phyloP scores from a whole-genome alignment of 768 basidiomycete genomes.

The Tulasnella sp. region DNA sequence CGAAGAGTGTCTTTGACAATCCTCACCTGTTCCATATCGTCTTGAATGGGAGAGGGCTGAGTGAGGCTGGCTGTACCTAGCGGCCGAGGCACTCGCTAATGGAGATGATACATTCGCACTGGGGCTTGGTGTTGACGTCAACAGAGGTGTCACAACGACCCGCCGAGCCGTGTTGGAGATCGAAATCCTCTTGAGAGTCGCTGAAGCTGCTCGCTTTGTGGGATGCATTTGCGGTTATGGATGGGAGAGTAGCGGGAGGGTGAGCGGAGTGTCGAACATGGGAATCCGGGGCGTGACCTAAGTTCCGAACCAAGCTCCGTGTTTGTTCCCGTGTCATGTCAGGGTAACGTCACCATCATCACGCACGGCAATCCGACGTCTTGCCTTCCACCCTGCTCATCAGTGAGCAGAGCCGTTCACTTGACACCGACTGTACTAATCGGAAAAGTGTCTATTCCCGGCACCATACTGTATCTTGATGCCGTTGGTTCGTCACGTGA shows the following conservation, averaged over 20 bases:
- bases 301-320: slow-evolving; percentile 15
- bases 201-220: slow-evolving; percentile 24
- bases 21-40: slow-evolving; percentile 22
- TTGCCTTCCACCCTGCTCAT: neutral
- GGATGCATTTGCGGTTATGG: slow-evolving; percentile 26
- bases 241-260: neutral
- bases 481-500: no score
- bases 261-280: slow-evolving; percentile 1
- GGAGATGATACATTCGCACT: neutral
- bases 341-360: neutral
- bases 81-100: neutral
- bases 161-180: neutral
- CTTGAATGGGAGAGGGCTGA: neutral
- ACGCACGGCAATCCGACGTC: no score
- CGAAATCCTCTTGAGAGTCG: slow-evolving; percentile 9
- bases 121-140: slow-evolving; percentile 6
- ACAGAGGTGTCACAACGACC: neutral
- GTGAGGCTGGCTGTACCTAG: neutral
- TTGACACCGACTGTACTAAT: no score
- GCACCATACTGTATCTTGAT: no score
- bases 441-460: no score
- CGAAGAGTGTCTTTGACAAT: neutral
- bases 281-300: slow-evolving; percentile 17
- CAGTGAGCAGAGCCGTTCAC: neutral
- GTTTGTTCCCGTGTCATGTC: neutral